Base-by-base conservation (phyloP, 768 basidiomycete genomes). In the Boletus coccyginus region DNA sequence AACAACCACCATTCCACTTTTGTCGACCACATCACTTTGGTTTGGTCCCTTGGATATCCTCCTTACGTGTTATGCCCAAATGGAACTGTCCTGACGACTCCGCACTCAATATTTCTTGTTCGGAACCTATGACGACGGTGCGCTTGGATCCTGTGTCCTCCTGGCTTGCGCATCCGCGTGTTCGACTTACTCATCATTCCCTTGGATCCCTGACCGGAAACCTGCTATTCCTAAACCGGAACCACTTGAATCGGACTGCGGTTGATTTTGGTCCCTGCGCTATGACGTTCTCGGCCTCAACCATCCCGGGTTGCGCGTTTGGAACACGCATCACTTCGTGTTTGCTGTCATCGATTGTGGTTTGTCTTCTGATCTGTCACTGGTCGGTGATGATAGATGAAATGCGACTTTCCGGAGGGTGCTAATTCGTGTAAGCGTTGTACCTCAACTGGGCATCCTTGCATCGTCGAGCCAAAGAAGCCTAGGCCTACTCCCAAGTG, bases 401-500 rank as follows among this genome's bases (percentile, higher is more conserved):
- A 87, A 78, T 93, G 91, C 73, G 86, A 86, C 62, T 92, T 92
- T 67, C 86, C 86, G 39, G 77, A 76, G 60, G 77, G 82, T 56
- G 84, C 87, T 52, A 85, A 83, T 65, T 84, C 87, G n/a, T 93
- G 91, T 74, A 85, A 80, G 66, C 82, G 91, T 46, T 93, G 91
- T 71, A 86, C 82, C 62, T 63, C 79, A 29, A 82, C 85, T 49
- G 85, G 87, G 2, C 88, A 91, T 71, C 78, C 83, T 42, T 93
- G 91, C 69, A 84, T 92, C 61, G 90, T 92, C 39, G 90, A 92
- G 71, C 90, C 90, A 47, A 80, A 90, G 58, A 91, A 90, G 74
- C 87, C 84, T 52, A 79, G 84, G 65, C 87, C 81, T 29, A 84
- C 84, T 24, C 90, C 90, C 58, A 93, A 92, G 91, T 93, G 71